Conservation (phyloP, 371 early-diverging fungal genomes). For the Sporodiniella umbellata region DNA sequence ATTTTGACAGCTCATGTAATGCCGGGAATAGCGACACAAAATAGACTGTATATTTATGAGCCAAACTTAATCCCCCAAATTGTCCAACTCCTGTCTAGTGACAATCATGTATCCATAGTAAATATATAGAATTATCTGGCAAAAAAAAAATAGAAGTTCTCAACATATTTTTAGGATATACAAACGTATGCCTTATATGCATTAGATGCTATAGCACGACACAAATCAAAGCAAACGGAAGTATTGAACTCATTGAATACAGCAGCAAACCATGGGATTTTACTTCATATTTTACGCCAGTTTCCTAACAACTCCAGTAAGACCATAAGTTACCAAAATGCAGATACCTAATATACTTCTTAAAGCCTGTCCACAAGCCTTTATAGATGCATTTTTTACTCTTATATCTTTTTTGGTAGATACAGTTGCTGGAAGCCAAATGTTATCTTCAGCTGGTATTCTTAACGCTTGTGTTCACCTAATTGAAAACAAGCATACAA, state of each 20-base stretch:
- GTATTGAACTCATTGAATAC: constrained; percentile 86
- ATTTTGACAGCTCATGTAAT: constrained; percentile 48
- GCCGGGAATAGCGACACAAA: constrained; percentile 69
- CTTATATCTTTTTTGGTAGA: constrained; percentile 72
- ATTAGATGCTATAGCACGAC: constrained; percentile 80
- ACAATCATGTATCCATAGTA: constrained; percentile 32
- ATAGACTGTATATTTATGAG: constrained; percentile 81
- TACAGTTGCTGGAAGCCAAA: constrained; percentile 78
- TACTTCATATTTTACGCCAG: constrained; percentile 79
- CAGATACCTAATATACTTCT: constrained; percentile 41
- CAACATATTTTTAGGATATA: constrained; percentile 39
- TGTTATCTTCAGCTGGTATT: constrained; percentile 91
- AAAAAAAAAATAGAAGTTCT: neutral
- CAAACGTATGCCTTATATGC: constrained; percentile 81
- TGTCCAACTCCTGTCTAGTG: constrained; percentile 73
- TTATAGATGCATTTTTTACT: constrained; percentile 76
- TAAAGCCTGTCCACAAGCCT: constrained; percentile 63
- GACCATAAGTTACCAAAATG: no score
- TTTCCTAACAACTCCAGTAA: constrained; percentile 7
- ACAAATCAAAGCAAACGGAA: constrained; percentile 71
- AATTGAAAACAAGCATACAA: constrained; percentile 36
- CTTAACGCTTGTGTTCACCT: constrained; percentile 69
- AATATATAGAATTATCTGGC: neutral
- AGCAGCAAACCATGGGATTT: constrained; percentile 88
- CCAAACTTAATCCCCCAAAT: constrained; percentile 81